Percentiles rank a stretch among this genome's conserved stretches.
These are phyloP conservation scores for Chaetomium olivaceum DNA, from an alignment of 2,329 filamentous ascomycete species.

Conservation along the genomic window DNA sequence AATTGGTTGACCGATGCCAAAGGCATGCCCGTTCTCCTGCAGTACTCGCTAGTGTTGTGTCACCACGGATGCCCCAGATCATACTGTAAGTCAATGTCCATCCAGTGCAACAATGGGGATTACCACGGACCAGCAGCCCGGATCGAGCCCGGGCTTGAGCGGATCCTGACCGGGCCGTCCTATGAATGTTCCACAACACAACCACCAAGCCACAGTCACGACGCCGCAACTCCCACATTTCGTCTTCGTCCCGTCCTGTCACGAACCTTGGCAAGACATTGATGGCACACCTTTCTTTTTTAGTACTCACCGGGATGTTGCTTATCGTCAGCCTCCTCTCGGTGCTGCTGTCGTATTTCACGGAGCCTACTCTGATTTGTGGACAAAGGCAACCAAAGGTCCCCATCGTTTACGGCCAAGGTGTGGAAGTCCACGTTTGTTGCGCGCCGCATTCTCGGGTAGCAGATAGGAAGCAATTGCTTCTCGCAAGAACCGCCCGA, in stretches of 20 bases:
- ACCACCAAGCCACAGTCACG: constrained; percentile 8
- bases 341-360: not conserved
- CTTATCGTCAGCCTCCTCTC: not conserved
- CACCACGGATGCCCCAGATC: not conserved
- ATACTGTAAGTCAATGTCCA: not conserved
- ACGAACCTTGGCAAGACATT: not conserved
- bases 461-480: not conserved
- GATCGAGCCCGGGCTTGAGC: not conserved
- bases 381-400: not conserved
- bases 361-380: not conserved
- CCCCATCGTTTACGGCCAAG: not conserved
- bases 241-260: not conserved
- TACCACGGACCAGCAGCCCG: not conserved
- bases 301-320: not conserved
- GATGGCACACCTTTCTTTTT: not conserved
- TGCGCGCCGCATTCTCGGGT: not conserved
- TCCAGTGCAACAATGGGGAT: not conserved
- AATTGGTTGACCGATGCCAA: not conserved
- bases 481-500: not conserved
- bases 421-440: not conserved
- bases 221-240: constrained; percentile 4
- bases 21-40: not conserved
- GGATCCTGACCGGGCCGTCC: constrained; percentile 9
- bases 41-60: constrained; percentile 1
- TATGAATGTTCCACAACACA: constrained; percentile 21